Percentiles rank a stretch among this genome's conserved stretches.
Conservation (phyloP, 192 early-diverging fungal species). For the Coemansia erecta region DNA sequence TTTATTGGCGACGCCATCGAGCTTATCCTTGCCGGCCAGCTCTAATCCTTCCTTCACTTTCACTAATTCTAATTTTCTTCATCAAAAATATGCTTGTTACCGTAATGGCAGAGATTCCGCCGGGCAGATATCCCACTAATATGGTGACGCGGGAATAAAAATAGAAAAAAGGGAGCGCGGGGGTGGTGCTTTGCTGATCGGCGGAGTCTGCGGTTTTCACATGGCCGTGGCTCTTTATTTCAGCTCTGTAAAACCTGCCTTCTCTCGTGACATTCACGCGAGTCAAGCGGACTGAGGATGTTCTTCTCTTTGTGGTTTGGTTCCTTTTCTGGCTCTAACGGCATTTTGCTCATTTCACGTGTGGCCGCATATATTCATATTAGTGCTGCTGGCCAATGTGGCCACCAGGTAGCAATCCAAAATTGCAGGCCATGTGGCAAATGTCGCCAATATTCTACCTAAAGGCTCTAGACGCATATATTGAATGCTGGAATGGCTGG, state of each 20-base stretch:
- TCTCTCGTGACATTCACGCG: neutral
- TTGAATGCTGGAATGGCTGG: no score
- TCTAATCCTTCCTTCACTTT: conserved; percentile 5
- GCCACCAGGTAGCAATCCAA: no score
- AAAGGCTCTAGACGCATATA: no score
- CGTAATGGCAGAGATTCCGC: neutral
- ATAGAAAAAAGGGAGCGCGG: neutral
- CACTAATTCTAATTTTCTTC: neutral
- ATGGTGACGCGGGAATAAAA: neutral
- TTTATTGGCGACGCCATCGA: conserved; percentile 74
- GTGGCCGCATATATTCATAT: no score
- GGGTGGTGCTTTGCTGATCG: neutral
- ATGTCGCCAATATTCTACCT: no score
- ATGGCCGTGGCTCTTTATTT: neutral
- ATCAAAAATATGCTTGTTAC: neutral
- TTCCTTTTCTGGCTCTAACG: no score
- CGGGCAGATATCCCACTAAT: neutral
- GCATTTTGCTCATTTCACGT: no score
- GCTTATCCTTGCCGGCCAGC: conserved; percentile 31
- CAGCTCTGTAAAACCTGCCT: neutral
- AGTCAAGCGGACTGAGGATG: neutral
- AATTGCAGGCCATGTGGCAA: no score
- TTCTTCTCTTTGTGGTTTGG: no score
- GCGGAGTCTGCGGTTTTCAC: neutral
- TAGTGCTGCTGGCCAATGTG: no score